A percentile compares a stretch with the other conserved stretches of the same genome.
Evolutionary conservation across 768 basidiomycete genomes (phyloP).

Genomic region (Fistulinella prunicolor): DNA sequence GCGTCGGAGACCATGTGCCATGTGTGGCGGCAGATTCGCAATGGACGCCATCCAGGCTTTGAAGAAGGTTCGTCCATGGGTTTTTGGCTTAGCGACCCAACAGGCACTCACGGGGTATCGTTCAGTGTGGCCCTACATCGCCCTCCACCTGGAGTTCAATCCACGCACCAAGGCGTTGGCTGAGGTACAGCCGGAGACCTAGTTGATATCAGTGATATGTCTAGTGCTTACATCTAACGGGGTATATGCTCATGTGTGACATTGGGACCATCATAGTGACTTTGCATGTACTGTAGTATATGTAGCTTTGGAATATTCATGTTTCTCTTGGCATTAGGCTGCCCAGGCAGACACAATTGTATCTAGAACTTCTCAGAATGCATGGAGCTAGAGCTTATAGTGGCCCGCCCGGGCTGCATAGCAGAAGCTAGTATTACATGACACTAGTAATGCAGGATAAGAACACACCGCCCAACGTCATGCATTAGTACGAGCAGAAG

Average conservation of each 20-base stretch:
- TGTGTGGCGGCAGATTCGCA: slow-evolving; percentile 83
- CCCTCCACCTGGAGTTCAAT: slow-evolving; percentile 59
- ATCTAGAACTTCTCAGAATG: too few relatives aligned
- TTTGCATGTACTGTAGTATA: slow-evolving; percentile 5
- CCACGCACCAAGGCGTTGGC: slow-evolving; percentile 32
- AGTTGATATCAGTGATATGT: neutral
- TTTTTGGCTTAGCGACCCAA: neutral
- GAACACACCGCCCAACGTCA: too few relatives aligned
- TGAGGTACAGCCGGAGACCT: slow-evolving; percentile 21
- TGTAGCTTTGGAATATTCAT: neutral
- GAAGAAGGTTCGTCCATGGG: slow-evolving; percentile 60
- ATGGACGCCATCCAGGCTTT: slow-evolving; percentile 82
- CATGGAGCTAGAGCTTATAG: too few relatives aligned
- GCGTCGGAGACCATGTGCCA: slow-evolving; percentile 78
- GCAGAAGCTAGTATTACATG: too few relatives aligned
- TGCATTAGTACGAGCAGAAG: too few relatives aligned
- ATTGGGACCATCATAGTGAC: slow-evolving; percentile 8
- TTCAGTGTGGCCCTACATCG: slow-evolving; percentile 67
- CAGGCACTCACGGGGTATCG: slow-evolving; percentile 8
- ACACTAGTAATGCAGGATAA: too few relatives aligned
- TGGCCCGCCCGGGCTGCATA: too few relatives aligned
- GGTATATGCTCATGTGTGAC: slow-evolving; percentile 4
- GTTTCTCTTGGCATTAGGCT: too few relatives aligned
- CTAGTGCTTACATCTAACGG: slow-evolving; percentile 2
- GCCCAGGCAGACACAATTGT: too few relatives aligned